These are phyloP conservation scores for Sanghuangporus sanghuang DNA, from an alignment of 1,284 basidiomycete genomes.

Conservation along the genomic window DNA sequence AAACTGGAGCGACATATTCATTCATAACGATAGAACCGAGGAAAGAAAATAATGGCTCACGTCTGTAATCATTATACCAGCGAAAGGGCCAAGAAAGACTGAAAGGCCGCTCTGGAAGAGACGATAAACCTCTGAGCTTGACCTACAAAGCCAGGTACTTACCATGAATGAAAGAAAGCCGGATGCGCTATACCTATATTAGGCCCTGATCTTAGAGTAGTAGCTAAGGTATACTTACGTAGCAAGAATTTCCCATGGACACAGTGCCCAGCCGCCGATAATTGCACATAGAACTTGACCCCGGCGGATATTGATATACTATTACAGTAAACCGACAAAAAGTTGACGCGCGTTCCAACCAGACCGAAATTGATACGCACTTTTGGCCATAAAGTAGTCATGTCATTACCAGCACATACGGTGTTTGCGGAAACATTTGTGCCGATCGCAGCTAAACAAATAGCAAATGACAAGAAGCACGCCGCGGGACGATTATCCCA, in stretches of 20 bases:
- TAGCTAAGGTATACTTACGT: conserved; percentile 19
- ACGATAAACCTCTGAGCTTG: not conserved
- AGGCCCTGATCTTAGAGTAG: conserved; percentile 16
- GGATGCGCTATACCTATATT: conserved; percentile 34
- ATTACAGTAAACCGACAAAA: conserved; percentile 1
- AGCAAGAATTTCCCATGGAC: conserved; percentile 56
- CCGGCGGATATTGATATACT: conserved; percentile 69
- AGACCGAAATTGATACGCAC: not conserved
- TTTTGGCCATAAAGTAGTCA: conserved; percentile 59
- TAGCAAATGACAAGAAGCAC: conserved; percentile 70
- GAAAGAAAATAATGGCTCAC: conserved; percentile 32
- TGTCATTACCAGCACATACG: conserved; percentile 73
- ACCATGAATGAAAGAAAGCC: conserved; percentile 48
- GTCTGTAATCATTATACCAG: conserved; percentile 69
- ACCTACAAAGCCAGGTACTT: not conserved
- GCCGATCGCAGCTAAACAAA: conserved; percentile 65
- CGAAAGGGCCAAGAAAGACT: conserved; percentile 69
- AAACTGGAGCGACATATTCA: conserved; percentile 35
- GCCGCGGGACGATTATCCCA: conserved; percentile 76
- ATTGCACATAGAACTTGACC: conserved; percentile 72
- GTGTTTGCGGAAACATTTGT: conserved; percentile 76
- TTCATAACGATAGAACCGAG: not conserved
- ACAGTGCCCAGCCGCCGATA: conserved; percentile 61
- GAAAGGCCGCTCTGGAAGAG: conserved; percentile 53
- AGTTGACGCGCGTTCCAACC: not conserved